A percentile compares a stretch with the other conserved stretches of the same genome.
These are phyloP conservation scores for Penicillium glabrum DNA, from an alignment of 2,329 filamentous ascomycete genomes.

Conservation along the genomic window DNA sequence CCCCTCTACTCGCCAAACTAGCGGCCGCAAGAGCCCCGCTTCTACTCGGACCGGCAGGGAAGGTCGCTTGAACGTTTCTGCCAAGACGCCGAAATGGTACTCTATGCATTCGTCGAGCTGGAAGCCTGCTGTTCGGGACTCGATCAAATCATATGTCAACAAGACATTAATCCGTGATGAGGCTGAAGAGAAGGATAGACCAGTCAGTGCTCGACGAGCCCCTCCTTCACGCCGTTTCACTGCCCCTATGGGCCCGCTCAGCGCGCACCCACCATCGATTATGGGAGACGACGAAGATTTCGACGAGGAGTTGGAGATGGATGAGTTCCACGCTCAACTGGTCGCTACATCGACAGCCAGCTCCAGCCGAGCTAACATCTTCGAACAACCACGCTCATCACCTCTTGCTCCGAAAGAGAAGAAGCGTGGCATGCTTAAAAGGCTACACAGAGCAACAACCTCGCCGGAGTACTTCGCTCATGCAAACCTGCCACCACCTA, in stretches of 20 bases:
- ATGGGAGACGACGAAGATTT: neutral
- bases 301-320: neutral
- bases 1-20: constrained; percentile 23
- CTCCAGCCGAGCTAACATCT: neutral
- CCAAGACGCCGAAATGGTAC: constrained; percentile 23
- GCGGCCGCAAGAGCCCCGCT: constrained; percentile 10
- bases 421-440: neutral
- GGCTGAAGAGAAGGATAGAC: constrained; percentile 17
- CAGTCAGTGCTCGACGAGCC: neutral
- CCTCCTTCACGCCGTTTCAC: constrained; percentile 3
- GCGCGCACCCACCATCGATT: neutral
- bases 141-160: constrained; percentile 37
- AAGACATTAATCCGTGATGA: constrained; percentile 28
- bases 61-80: constrained; percentile 22
- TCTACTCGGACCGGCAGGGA: constrained; percentile 21
- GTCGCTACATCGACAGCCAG: neutral
- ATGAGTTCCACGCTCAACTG: neutral
- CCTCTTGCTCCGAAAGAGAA: neutral
- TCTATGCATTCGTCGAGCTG: constrained; percentile 12
- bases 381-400: neutral
- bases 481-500: neutral
- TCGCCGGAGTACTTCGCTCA: neutral
- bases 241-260: neutral
- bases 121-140: constrained; percentile 31
- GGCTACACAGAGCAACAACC: neutral